Evolutionary conservation across 1,284 basidiomycete species (phyloP).

Genomic region (Inonotus obliquus): DNA sequence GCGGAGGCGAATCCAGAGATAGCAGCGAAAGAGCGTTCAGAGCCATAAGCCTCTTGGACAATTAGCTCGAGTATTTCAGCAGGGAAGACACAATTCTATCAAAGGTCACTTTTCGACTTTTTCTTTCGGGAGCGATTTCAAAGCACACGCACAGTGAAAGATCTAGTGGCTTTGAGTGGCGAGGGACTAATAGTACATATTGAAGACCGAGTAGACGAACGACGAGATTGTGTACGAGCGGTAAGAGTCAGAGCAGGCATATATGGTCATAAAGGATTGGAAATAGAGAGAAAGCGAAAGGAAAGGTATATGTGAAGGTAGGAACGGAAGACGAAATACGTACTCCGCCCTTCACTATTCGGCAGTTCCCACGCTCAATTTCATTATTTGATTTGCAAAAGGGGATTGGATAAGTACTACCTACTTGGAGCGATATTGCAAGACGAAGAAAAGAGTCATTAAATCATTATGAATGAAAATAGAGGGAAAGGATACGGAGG

Average conservation of each 20-base stretch:
- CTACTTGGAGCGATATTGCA: not conserved
- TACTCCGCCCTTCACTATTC: not conserved
- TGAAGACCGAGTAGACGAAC: conserved; percentile 10
- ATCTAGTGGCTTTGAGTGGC: not conserved
- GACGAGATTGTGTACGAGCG: conserved; percentile 7
- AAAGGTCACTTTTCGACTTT: not conserved
- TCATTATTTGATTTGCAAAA: not conserved
- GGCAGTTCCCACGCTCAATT: not conserved
- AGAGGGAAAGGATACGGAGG: not conserved
- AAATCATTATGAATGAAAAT: not conserved
- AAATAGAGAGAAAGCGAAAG: not conserved
- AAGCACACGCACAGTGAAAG: conserved; percentile 3
- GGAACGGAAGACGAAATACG: not conserved
- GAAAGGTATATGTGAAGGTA: not conserved
- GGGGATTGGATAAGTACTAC: not conserved
- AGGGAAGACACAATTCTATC: conserved; percentile 14
- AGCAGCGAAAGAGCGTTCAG: conserved; percentile 7
- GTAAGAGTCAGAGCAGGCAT: conserved; percentile 9
- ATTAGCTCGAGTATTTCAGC: conserved; percentile 17
- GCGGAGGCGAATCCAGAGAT: conserved; percentile 18
- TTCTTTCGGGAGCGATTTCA: not conserved
- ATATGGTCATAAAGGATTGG: not conserved
- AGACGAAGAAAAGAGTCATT: not conserved
- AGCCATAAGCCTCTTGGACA: conserved; percentile 3
- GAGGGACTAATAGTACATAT: conserved; percentile 7